phyloP scores from a whole-genome alignment of 2,329 filamentous ascomycete genomes.

The Alternaria triticimaculans region DNA sequence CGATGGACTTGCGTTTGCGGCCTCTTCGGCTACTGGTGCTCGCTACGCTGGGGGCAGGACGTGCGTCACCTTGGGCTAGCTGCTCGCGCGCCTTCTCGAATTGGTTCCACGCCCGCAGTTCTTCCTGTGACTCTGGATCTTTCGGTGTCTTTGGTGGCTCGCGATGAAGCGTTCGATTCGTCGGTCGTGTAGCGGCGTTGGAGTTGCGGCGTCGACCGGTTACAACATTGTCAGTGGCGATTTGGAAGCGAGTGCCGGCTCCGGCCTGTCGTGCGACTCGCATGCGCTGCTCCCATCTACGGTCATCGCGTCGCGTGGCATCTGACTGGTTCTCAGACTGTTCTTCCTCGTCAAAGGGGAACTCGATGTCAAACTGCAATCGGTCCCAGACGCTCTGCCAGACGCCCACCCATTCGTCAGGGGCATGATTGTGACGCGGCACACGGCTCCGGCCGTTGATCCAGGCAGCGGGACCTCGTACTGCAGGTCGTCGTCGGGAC shows the following conservation, averaged over 20 bases:
- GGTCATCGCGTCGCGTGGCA: slow-evolving; percentile 63
- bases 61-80: slow-evolving; percentile 37
- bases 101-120: slow-evolving; percentile 85
- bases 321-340: slow-evolving; percentile 64
- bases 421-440: slow-evolving; percentile 39
- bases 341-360: slow-evolving; percentile 77
- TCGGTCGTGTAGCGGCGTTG: slow-evolving; percentile 50
- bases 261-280: slow-evolving; percentile 82
- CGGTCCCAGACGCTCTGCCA: slow-evolving; percentile 91
- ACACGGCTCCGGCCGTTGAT: slow-evolving; percentile 38
- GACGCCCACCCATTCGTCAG: slow-evolving; percentile 69
- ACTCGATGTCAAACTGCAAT: slow-evolving; percentile 79
- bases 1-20: slow-evolving; percentile 80
- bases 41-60: slow-evolving; percentile 24
- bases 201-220: slow-evolving; percentile 46
- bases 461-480: slow-evolving; percentile 42
- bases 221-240: slow-evolving; percentile 66
- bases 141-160: slow-evolving; percentile 54
- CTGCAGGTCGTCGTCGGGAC: slow-evolving; percentile 28
- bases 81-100: slow-evolving; percentile 82
- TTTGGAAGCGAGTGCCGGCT: slow-evolving; percentile 73
- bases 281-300: slow-evolving; percentile 83
- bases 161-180: slow-evolving; percentile 39
- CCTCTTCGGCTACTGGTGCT: slow-evolving; percentile 52
- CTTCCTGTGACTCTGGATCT: slow-evolving; percentile 77